Base-by-base conservation (phyloP, 306 rosid genomes). In the Alnus rubra region DNA sequence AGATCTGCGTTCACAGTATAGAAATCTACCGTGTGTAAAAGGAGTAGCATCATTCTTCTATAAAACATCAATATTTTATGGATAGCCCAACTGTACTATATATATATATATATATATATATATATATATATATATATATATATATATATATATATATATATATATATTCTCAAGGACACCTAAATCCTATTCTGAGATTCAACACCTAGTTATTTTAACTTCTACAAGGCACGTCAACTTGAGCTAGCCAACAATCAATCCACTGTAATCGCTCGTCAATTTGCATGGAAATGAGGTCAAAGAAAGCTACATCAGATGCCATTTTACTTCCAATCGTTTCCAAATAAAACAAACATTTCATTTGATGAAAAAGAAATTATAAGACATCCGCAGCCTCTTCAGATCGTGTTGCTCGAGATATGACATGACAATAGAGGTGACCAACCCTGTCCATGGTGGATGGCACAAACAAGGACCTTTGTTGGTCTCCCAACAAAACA, bases 301-400 rank as follows among this genome's bases (percentile, higher is more conserved):
- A 47, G 30, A 67, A 69, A 77, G 53, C 69, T n/a, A 10, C 69
- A 55, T 44, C 51, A 37, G 30, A 67, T 62, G 69, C 53, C 69
- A 44, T 35, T 35, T 63, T 14, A 52, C 50, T 62, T 47, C 45
- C 45, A 49, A 16, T 59, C 39, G 79, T 77, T 76, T 49, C 56
- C 75, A 16, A 23, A 50, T 53, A n/a, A 6, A 73, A 49, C 18
- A 14, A 78, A 74, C 76, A 67, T 65, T 76, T 30, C 23, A 23
- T 31, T 63, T 49, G 52, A 59, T 59, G 54, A 42, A n/a, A 33
- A 14, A 3, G 18, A 11, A 30, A 65, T 49, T 42, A 39, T 9
- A 9, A 49, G 58, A 39, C 14, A 39, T 58, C 52, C 13, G 68
- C 13, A 12, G 16, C 44, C 60, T 63, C 35, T 9, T 69, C 72